Base-by-base conservation (phyloP, 768 basidiomycete species). In the Mycena albidolilacea region DNA sequence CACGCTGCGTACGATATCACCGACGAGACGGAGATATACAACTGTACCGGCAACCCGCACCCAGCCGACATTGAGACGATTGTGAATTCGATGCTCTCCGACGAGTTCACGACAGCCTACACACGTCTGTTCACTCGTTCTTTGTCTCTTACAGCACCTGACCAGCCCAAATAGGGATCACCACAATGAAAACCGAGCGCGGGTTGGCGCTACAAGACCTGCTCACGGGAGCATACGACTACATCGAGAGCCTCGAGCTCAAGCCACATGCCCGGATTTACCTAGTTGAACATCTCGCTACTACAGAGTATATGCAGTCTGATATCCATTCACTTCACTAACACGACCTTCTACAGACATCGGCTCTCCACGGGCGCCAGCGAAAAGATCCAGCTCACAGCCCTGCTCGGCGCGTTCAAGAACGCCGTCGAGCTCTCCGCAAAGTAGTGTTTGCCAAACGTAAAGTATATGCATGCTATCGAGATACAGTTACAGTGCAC, bases 31-130 rank as follows among this genome's bases (percentile, higher is more conserved):
- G 96, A 98, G 74, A 91, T 99, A 30, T 99, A 99, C 82, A 95
- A 93, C 76, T 99, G 97, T 81, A 99, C 98, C 0, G 98, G 98
- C 50, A 97, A 92, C 76, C 98, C 98, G 21, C 97, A 98, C 80
- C 98, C 98, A 0, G 88, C 90, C 37, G 98, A 99, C 82, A 96
- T 99, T 58, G 96, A 97, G 79, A 89, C 90, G 12, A 94, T 99
- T 50, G 95, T 99, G 41, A 92, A 95, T 74, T 95, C 94, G 10
- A 99, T 99, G 98, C 90, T 99, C 79, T 90, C 93, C 5, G 97
- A 98, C 77, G 97, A 98, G 77, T 99, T 99, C 76, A 96, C 96
- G 1, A 97, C 94, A 0, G 91, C 94, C 19, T 97, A 97, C 80
- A 90, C 92, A 78, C 90, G 95, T 95, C 74, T 50, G 90, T 81